Evolutionary conservation across 2,329 filamentous ascomycete species (phyloP), one percentile per base, ranked within the genome.

Genomic region (Macrophomina pseudophaseolina): DNA sequence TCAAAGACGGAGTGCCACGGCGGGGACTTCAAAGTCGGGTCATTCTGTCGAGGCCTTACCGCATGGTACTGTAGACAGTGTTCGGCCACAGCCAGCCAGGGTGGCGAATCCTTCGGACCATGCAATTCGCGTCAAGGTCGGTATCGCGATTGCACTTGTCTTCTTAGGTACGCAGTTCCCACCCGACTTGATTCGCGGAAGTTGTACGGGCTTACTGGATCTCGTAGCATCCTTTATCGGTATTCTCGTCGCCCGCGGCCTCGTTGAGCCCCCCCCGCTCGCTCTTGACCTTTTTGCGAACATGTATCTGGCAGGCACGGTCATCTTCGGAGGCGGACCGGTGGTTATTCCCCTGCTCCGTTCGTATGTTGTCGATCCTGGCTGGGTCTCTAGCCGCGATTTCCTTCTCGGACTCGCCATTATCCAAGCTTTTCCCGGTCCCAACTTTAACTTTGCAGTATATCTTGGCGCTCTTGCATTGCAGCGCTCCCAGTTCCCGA

Each of bases 321-420:
- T 44, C 3, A 44, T 44, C 16, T 44, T 44, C 12, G 42, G 42
- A 2, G 42, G 42, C 5, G 42, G 42, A 5, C 42, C 42, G 7
- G 42, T 44, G 5, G 42, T 44, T 16, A 44, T 44, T 14, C 42
- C 42, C 12, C 42, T 44, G 1, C 7, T 44, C 9, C 42, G 42
- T 5, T 44, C 42, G 16, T 44, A 44, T 44, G 42, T 44, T 16
- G 42, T 44, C 7, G 42, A 44, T 14, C 42, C 42, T 16, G 42
- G 42, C 42, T 44, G 42, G 42, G 42, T 44, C 16, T 44, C 42
- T 44, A 14, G 9, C 9, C 42, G 42, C 8, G 16, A 44, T 14
- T 44, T 44, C 73, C 80, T 93, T 0, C 86, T 92, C 58, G 90
- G 90, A 0, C 84, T 93, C 0, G 91, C 90, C 7, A 49, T 44